Evolutionary conservation across 441 rosid genomes (phyloP).

Genomic region (Adansonia grandidieri): DNA sequence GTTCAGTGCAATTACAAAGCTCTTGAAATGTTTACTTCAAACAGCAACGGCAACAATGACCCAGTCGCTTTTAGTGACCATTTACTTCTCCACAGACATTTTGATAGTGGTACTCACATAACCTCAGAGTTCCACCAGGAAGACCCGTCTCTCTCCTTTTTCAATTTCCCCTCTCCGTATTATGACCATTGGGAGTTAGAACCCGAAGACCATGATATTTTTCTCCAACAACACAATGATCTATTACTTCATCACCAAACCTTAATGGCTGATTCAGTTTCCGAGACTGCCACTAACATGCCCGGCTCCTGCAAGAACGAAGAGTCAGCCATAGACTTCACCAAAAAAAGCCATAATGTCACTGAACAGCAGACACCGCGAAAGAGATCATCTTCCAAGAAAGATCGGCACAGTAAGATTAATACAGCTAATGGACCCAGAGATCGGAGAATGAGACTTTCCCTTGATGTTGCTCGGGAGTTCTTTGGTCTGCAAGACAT

Average conservation of each 20-base stretch:
- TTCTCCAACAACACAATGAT: conserved; percentile 40
- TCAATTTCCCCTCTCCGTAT: conserved; percentile 55
- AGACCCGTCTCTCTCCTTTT: conserved; percentile 37
- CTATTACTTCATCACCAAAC: conserved; percentile 26
- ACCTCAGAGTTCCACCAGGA: conserved; percentile 36
- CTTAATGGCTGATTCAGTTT: conserved; percentile 31
- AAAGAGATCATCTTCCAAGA: conserved; percentile 51
- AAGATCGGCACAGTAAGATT: conserved; percentile 91
- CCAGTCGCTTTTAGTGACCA: conserved; percentile 46
- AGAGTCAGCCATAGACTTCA: not conserved
- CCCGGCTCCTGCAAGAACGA: conserved; percentile 40
- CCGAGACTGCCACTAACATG: conserved; percentile 38
- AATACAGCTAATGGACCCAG: conserved; percentile 82
- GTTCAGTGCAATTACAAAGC: conserved; percentile 14
- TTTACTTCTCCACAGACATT: conserved; percentile 33
- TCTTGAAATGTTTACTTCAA: conserved; percentile 45
- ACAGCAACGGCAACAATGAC: conserved; percentile 44
- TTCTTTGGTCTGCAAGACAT: conserved; percentile 89
- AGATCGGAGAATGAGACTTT: conserved; percentile 89
- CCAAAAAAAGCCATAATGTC: conserved; percentile 1
- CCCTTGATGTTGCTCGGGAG: conserved; percentile 72
- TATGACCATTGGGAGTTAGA: conserved; percentile 36
- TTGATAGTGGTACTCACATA: conserved; percentile 4
- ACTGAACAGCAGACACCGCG: conserved; percentile 25
- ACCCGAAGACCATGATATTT: conserved; percentile 34